Conservation (phyloP, 1,139 yeast genomes). For the Sugiyamaella castrensis region DNA sequence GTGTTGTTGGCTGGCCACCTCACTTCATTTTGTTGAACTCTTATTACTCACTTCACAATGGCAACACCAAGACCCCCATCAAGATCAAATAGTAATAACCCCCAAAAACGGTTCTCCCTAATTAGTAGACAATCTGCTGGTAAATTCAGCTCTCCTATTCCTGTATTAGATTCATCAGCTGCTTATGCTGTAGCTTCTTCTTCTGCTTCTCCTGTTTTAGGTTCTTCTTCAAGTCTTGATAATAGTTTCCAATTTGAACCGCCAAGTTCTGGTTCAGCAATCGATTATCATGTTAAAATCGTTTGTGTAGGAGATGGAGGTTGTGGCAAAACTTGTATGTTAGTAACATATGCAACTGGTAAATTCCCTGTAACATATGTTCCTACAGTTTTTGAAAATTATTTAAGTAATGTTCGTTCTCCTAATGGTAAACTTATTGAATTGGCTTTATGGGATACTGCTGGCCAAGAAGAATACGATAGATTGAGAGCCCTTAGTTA, state of each 20-base stretch:
- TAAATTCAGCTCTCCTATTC: slow-evolving; percentile 20
- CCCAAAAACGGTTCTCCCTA: slow-evolving; percentile 16
- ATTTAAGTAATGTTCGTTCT: slow-evolving; percentile 60
- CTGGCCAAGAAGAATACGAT: slow-evolving; percentile 92
- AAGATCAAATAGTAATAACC: slow-evolving; percentile 6
- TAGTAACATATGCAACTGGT: slow-evolving; percentile 79
- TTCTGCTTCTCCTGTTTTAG: slow-evolving; percentile 10
- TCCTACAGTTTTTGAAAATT: slow-evolving; percentile 90
- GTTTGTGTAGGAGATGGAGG: slow-evolving; percentile 91
- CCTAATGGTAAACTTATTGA: slow-evolving; percentile 59
- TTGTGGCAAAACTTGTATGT: slow-evolving; percentile 86
- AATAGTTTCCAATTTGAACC: background rate
- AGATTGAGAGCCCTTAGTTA: slow-evolving; percentile 78
- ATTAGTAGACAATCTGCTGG: slow-evolving; percentile 7
- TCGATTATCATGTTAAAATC: slow-evolving; percentile 42
- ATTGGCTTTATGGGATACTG: slow-evolving; percentile 88
- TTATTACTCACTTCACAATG: background rate
- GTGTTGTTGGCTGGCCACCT: no score
- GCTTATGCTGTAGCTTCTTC: slow-evolving; percentile 22
- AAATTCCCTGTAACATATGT: slow-evolving; percentile 71
- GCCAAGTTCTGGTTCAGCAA: background rate
- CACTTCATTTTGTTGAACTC: no score
- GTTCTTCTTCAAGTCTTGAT: slow-evolving; percentile 6
- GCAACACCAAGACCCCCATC: slow-evolving; percentile 8
- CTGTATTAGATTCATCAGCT: slow-evolving; percentile 21